Conservation (phyloP, 2,329 filamentous ascomycete genomes). For the Pseudopithomyces maydicus region DNA sequence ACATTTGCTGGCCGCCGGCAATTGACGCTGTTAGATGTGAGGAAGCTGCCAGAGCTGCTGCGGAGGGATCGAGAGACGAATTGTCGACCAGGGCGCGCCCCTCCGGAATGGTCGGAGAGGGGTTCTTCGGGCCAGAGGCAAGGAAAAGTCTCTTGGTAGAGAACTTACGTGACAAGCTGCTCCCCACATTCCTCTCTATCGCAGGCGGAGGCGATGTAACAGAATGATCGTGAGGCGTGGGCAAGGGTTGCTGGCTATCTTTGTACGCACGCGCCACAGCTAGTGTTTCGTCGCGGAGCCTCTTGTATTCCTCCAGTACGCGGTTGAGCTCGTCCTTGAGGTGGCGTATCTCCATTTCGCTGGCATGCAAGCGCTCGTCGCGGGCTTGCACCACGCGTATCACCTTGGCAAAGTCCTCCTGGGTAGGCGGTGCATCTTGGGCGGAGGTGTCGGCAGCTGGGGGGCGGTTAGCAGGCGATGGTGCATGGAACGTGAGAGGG, state of each 20-base stretch:
- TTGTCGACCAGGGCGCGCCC: conserved; percentile 48
- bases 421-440: conserved; percentile 83
- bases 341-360: conserved; percentile 82
- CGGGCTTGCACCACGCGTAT: conserved; percentile 88
- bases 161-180: conserved; percentile 58
- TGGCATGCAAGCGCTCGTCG: conserved; percentile 83
- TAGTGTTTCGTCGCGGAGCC: conserved; percentile 87
- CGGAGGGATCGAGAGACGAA: conserved; percentile 54
- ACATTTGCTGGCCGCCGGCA: conserved; percentile 46
- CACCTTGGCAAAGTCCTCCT: conserved; percentile 90
- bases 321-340: conserved; percentile 62
- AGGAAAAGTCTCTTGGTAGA: conserved; percentile 60
- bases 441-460: conserved; percentile 86
- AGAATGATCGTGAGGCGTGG: conserved; percentile 54
- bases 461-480: conserved; percentile 9
- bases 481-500: conserved; percentile 18
- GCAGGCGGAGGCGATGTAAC: conserved; percentile 41
- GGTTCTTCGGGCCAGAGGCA: conserved; percentile 54
- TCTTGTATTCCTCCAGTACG: conserved; percentile 78
- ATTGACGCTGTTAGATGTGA: conserved; percentile 57
- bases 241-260: conserved; percentile 87
- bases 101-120: conserved; percentile 56
- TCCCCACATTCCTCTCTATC: conserved; percentile 44
- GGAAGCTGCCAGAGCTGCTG: conserved; percentile 56
- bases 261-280: conserved; percentile 90